These are phyloP conservation scores for Tricladium varicosporioides DNA, from an alignment of 2,329 filamentous ascomycete species.

Conservation along the genomic window DNA sequence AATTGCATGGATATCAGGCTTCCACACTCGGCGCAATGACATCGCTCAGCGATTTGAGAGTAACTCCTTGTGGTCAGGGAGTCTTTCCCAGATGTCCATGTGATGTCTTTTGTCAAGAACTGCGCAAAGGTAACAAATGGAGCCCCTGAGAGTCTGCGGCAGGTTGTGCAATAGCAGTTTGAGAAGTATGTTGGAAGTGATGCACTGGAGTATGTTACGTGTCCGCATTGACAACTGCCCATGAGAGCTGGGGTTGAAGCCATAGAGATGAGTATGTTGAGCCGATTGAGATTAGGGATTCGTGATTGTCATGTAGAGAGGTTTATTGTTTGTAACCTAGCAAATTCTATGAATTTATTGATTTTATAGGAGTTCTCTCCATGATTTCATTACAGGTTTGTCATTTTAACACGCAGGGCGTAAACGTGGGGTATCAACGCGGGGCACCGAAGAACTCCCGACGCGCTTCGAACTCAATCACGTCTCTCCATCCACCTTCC, in stretches of 20 bases:
- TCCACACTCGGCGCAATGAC: conserved; percentile 45
- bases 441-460: not conserved
- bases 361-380: too few relatives aligned
- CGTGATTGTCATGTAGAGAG: not conserved
- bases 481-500: conserved; percentile 7
- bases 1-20: conserved; percentile 45
- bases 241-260: conserved; percentile 28
- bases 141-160: conserved; percentile 46
- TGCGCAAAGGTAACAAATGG: conserved; percentile 43
- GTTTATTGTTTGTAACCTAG: too few relatives aligned
- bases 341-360: too few relatives aligned
- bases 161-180: conserved; percentile 48
- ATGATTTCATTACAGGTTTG: too few relatives aligned
- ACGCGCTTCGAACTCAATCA: conserved; percentile 1
- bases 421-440: too few relatives aligned
- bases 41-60: conserved; percentile 41
- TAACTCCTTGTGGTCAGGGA: conserved; percentile 20
- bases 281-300: not conserved
- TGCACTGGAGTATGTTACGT: conserved; percentile 41
- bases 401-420: too few relatives aligned
- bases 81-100: conserved; percentile 29
- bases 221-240: conserved; percentile 44
- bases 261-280: not conserved
- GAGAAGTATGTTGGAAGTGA: conserved; percentile 36
- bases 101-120: conserved; percentile 36